Base-by-base conservation (phyloP, 2,329 filamentous ascomycete species). In the Dothiorella sarmentorum region DNA sequence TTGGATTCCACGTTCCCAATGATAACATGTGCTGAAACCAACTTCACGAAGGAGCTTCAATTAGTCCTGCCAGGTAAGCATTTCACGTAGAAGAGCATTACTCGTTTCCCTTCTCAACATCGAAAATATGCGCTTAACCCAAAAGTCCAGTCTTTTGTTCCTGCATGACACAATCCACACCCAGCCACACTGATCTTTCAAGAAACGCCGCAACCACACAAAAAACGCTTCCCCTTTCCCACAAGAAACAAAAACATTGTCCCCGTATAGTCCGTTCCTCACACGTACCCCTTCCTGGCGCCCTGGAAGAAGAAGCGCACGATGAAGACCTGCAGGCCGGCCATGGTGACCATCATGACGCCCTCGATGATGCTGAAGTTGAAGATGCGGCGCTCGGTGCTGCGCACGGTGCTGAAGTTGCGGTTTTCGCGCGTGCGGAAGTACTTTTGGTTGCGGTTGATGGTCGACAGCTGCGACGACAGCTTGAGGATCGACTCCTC, bases 261-360 rank as follows among this genome's bases (percentile, higher is more conserved):
- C n/a, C n/a, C n/a, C n/a, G n/a, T n/a, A n/a, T n/a, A 20, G 9
- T 26, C 15, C 31, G 26, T 22, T n/a, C n/a, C n/a, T 20, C 27
- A 56, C 38, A 61, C 71, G 74, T 65, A 70, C 79, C 85, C 85
- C 79, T 87, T 87, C 70, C 85, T 75, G n/a, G 84, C 84, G 35
- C 85, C 91, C 81, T 97, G 93, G 85, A 99, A 99, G 80, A 99
- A 99, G 86, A 97, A 97, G 65, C 91, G 82, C 67, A 99, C 94
- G 67, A 99, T 87, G 75, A 97, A 97, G 52, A 99, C 94, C 79
- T 99, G 95, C 71, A 99, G 77, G 45, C 85, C 92, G 43, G 93
- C 94, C 95, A 99, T 99, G 61, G 87, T 89, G 63, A 97, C 80
- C 79, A 99, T 95, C 79, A 99, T 86, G 63, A 84, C 82, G 64